A percentile compares a stretch with the other conserved stretches of the same genome.
Conservation (phyloP, 2,329 filamentous ascomycete genomes). For the Phialemoniopsis sp. region DNA sequence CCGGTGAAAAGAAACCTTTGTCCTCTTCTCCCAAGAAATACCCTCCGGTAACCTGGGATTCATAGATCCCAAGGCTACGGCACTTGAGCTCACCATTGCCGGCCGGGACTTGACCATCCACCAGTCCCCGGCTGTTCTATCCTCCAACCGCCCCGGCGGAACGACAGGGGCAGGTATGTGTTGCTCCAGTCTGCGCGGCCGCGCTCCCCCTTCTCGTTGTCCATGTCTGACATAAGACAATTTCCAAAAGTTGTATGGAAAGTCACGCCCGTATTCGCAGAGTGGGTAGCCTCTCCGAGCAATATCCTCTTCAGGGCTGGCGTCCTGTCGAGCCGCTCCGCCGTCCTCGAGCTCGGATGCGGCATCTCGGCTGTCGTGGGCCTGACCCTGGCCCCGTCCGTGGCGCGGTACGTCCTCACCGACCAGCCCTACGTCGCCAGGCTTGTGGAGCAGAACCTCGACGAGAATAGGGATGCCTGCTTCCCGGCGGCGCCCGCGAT, state of each 20-base stretch:
- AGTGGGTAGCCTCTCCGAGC: slow-evolving; percentile 64
- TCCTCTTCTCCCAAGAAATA: slow-evolving; percentile 74
- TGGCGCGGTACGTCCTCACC: slow-evolving; percentile 70
- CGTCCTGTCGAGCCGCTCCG: slow-evolving; percentile 45
- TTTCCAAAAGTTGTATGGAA: slow-evolving; percentile 73
- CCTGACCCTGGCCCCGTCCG: slow-evolving; percentile 57
- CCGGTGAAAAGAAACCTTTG: slow-evolving; percentile 75
- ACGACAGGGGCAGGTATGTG: slow-evolving; percentile 50
- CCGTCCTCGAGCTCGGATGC: slow-evolving; percentile 79
- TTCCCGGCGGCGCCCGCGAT: slow-evolving; percentile 1
- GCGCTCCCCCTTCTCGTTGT: background rate
- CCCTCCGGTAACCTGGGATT: slow-evolving; percentile 80
- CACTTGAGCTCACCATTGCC: slow-evolving; percentile 61
- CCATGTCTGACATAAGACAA: background rate
- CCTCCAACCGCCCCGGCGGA: slow-evolving; percentile 64
- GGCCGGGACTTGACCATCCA: slow-evolving; percentile 69
- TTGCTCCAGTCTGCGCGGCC: slow-evolving; percentile 1
- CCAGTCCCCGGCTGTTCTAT: slow-evolving; percentile 80
- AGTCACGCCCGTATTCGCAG: slow-evolving; percentile 77
- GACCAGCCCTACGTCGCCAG: slow-evolving; percentile 84
- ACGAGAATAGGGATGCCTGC: slow-evolving; percentile 44
- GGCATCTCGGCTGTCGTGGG: slow-evolving; percentile 81
- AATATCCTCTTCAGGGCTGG: slow-evolving; percentile 59
- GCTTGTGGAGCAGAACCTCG: slow-evolving; percentile 72
- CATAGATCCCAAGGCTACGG: slow-evolving; percentile 64